Evolutionary conservation across 768 basidiomycete species (phyloP), one percentile per base, ranked within the genome.

Genomic region (Naganishia vishniacii): DNA sequence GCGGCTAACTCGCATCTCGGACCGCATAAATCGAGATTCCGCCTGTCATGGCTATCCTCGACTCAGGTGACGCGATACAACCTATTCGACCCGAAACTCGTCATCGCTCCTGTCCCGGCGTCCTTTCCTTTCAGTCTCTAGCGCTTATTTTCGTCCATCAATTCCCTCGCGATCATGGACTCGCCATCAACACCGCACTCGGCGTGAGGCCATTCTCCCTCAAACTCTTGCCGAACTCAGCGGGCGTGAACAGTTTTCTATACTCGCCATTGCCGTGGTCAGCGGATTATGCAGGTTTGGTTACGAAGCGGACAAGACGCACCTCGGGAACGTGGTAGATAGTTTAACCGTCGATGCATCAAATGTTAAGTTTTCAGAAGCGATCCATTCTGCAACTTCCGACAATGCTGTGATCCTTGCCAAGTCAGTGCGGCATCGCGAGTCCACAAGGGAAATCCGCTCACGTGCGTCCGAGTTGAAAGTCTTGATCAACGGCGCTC

Each of bases 171-270:
- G 15, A 37, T 37, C 34, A 44, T 20, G 42, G 42, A 44, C 42
- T 44, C 42, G 42, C 42, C 42, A 44, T 44, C 7, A 44, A n/a
- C 9, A 91, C 91, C 58, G 92, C 91, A 60, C 90, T 92, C 1
- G 92, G 92, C 20, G 91, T 92, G 66, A 97, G 79, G 4, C 90
- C 92, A 29, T 94, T 82, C 62, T 91, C 88, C 64, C 84, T 84
- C 69, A 97, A 75, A 23, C 86, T 85, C 75, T 85, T 87, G n/a
- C 82, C 82, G 72, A 91, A 88, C 70, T 97, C 92, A 6, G 81
- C 78, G 3, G 76, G 80, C 25, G 83, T 74, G 74, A 89, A 95
- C 23, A 82, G 82, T 84, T 91, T 93, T 78, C 91, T 92, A 11
- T 41, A 11, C 37, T 4, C 26, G 12, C 41, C 28, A 44, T n/a